A percentile compares a stretch with the other conserved stretches of the same genome.
Conservation (phyloP, 2,329 filamentous ascomycete genomes). For the Xylariaceae sp. region DNA sequence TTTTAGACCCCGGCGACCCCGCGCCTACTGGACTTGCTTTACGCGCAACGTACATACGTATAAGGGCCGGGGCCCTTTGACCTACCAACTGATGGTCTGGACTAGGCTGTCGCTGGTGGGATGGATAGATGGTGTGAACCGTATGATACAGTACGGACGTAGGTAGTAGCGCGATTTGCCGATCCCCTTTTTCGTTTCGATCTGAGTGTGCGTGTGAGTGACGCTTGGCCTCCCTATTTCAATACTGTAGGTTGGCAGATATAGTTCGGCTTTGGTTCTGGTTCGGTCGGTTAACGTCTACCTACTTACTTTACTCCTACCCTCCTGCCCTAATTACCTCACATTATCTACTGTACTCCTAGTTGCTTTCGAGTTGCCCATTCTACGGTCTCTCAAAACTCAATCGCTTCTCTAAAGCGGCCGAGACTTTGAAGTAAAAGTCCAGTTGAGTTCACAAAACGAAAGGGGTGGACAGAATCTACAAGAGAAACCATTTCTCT, state of each 20-base stretch:
- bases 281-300: not conserved
- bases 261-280: too few species aligned
- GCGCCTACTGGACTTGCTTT: too few species aligned
- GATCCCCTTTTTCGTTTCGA: conserved; percentile 14
- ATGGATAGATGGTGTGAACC: conserved; percentile 17
- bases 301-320: not conserved
- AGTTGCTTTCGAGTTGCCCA: not conserved
- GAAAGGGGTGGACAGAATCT: not conserved
- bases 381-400: not conserved
- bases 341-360: not conserved
- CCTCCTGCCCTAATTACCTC: not conserved
- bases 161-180: conserved; percentile 9
- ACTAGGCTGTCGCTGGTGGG: too few species aligned
- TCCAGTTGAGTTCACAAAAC: not conserved
- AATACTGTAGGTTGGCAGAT: not conserved
- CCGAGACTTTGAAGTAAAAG: not conserved
- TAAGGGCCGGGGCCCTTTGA: too few species aligned
- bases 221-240: conserved; percentile 6
- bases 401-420: not conserved
- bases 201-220: conserved; percentile 3
- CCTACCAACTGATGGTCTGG: too few species aligned
- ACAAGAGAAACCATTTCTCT: too few species aligned
- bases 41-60: too few species aligned
- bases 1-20: conserved; percentile 21
- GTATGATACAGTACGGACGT: conserved; percentile 2